These are phyloP conservation scores for Penicillium nucicola DNA, from an alignment of 495 filamentous ascomycete species.

Conservation along the genomic window DNA sequence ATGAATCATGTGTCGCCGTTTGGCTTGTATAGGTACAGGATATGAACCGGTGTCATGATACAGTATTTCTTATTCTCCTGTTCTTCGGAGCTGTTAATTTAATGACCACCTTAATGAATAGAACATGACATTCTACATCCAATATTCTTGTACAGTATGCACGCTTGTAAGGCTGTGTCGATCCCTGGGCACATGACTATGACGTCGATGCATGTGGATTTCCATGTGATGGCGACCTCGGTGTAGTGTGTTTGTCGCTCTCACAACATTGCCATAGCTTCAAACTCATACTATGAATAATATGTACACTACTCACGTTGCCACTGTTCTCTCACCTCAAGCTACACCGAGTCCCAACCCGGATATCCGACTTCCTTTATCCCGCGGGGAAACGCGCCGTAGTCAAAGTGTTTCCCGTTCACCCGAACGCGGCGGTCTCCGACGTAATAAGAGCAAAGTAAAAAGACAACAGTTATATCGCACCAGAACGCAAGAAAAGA, in stretches of 20 bases:
- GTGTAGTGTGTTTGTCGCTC: not conserved
- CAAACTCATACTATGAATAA: not conserved
- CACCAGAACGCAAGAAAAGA: too few relatives aligned
- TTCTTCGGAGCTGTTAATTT: constrained; percentile 9
- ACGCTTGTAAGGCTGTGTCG: too few relatives aligned
- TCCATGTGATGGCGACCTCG: constrained; percentile 15
- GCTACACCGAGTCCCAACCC: not conserved
- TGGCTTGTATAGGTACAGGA: constrained; percentile 13
- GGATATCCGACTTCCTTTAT: constrained; percentile 17
- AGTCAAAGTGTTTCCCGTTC: constrained; percentile 22
- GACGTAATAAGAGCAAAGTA: not conserved
- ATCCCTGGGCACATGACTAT: too few relatives aligned
- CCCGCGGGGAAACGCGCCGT: constrained; percentile 19
- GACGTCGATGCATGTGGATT: not conserved
- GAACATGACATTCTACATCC: not conserved
- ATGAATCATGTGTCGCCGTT: constrained; percentile 11
- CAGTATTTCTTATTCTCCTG: constrained; percentile 11
- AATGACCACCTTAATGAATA: constrained; percentile 16
- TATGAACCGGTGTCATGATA: constrained; percentile 4
- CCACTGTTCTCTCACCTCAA: too few relatives aligned
- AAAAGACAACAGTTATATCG: too few relatives aligned
- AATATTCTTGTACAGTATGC: too few relatives aligned
- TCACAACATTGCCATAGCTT: too few relatives aligned
- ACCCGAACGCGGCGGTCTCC: constrained; percentile 15
- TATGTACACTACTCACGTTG: too few relatives aligned